Conservation (phyloP, 1,139 yeast genomes). For the Candida freyschussii region DNA sequence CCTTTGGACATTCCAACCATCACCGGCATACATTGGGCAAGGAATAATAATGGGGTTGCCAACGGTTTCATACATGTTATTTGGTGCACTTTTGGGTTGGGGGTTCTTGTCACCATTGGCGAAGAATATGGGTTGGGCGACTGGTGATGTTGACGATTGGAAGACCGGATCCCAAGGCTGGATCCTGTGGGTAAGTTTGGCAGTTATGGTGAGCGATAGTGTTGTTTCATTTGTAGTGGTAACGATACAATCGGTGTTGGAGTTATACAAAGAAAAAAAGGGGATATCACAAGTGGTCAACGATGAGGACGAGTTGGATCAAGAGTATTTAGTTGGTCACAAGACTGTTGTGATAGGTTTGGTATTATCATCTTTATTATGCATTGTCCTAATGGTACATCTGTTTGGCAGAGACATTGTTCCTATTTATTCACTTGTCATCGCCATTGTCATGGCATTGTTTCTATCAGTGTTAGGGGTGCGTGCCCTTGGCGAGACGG, state of each 20-base stretch:
- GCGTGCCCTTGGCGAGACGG: constrained; percentile 94
- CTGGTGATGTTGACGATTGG: constrained; percentile 90
- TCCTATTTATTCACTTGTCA: constrained; percentile 63
- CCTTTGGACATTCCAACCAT: constrained; percentile 87
- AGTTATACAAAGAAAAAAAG: constrained; percentile 16
- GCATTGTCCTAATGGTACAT: constrained; percentile 56
- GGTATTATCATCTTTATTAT: constrained; percentile 55
- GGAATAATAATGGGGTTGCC: constrained; percentile 97
- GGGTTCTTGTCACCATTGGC: constrained; percentile 80
- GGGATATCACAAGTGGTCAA: not conserved
- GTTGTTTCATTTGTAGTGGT: constrained; percentile 74
- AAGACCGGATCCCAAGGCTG: constrained; percentile 93
- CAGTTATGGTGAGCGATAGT: constrained; percentile 93
- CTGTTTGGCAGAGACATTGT: constrained; percentile 63
- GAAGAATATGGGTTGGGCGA: constrained; percentile 71
- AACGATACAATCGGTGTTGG: constrained; percentile 40
- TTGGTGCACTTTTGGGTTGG: constrained; percentile 92
- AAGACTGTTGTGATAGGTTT: constrained; percentile 58
- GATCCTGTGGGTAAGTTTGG: constrained; percentile 91
- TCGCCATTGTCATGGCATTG: constrained; percentile 71
- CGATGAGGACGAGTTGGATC: constrained; percentile 27
- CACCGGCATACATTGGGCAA: constrained; percentile 96
- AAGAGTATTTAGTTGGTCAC: constrained; percentile 46
- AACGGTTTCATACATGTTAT: constrained; percentile 84
- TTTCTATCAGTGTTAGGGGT: constrained; percentile 82